A percentile compares a stretch with the other conserved stretches of the same genome.
These are phyloP conservation scores for Sporisorium iseilematis-ciliati DNA, from an alignment of 1,284 basidiomycete genomes.

Conservation along the genomic window DNA sequence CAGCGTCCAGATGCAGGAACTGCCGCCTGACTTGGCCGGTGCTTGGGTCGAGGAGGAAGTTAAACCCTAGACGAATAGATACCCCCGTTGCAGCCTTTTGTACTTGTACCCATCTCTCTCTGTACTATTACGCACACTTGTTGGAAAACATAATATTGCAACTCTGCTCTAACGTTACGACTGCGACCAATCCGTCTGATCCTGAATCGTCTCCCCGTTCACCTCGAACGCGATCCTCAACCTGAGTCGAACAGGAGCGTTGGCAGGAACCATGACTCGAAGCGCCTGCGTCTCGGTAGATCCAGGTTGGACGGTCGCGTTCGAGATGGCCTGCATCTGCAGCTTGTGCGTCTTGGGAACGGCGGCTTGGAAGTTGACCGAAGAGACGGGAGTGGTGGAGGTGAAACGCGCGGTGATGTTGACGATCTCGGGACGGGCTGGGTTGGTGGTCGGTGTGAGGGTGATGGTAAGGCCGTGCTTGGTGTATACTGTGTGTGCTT, in stretches of 20 bases:
- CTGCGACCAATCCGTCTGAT: conserved; percentile 84
- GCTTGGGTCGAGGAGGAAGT: conserved; percentile 79
- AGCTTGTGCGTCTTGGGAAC: conserved; percentile 98
- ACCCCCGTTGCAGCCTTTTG: conserved; percentile 3
- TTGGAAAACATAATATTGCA: neutral
- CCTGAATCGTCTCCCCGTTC: conserved; percentile 77
- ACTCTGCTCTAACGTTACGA: conserved; percentile 1
- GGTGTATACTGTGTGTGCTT: conserved; percentile 88
- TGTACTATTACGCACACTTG: conserved; percentile 8
- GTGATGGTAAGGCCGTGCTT: conserved; percentile 90
- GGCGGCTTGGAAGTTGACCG: conserved; percentile 94
- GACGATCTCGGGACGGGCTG: conserved; percentile 84
- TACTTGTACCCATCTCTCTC: conserved; percentile 7
- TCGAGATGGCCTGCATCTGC: conserved; percentile 98
- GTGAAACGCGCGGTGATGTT: conserved; percentile 92
- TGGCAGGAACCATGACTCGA: conserved; percentile 86
- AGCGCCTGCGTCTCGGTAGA: conserved; percentile 92
- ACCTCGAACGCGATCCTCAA: conserved; percentile 83
- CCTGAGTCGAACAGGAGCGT: conserved; percentile 84
- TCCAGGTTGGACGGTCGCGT: conserved; percentile 81
- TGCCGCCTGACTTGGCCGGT: conserved; percentile 89
- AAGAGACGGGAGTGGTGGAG: conserved; percentile 72
- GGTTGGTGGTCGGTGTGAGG: conserved; percentile 84
- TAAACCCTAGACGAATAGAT: conserved; percentile 9
- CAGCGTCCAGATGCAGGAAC: conserved; percentile 94